Evolutionary conservation across 371 early-diverging fungal genomes (phyloP), one percentile per base, ranked within the genome.

Genomic region (Mortierella polycephala): DNA sequence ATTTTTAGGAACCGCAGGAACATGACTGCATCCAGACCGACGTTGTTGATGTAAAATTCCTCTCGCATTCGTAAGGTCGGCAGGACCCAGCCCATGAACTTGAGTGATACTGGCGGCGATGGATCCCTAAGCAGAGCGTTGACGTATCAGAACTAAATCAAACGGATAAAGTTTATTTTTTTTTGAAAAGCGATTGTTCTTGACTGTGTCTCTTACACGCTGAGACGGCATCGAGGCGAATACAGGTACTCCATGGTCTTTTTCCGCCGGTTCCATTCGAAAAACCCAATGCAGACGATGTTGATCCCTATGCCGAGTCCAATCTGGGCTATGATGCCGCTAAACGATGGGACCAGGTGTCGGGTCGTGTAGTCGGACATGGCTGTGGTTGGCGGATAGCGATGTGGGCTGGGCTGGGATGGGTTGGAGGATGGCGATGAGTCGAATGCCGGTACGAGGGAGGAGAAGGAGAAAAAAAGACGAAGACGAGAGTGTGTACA

Each of bases 1-100:
- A 89, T 90, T 46, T 83, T 84, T n/a, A 91, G 74, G 75, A 87
- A 90, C 7, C 89, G 88, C n/a, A 91, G 67, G 69, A 88, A 87
- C 88, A 91, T 88, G 21, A 88, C 86, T 0, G 91, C 89, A 53
- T 91, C 91, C 10, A 91, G 66, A 16, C 91, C 91, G 2, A 88
- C 86, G 62, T 85, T 81, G 46, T 62, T 62, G 37, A 88, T 66
- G 54, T 83, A 85, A 57, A 86, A 86, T 13, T 81, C 79, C 67
- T 90, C 90, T 13, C 79, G 62, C 20, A 88, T 55, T 18, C 69
- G 59, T 41, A 82, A 51, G 12, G 84, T 82, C 0, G 81, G 77
- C 40, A 60, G 61, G 53, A 84, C 74, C 84, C 84, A 84, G 16
- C 77, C 73, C 30, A 84, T 70, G 41, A 81, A 67, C 40, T 71